Evolutionary conservation across 371 early-diverging fungal genomes (phyloP), one percentile per base, ranked within the genome.

Genomic region (Apophysomyces sp.): DNA sequence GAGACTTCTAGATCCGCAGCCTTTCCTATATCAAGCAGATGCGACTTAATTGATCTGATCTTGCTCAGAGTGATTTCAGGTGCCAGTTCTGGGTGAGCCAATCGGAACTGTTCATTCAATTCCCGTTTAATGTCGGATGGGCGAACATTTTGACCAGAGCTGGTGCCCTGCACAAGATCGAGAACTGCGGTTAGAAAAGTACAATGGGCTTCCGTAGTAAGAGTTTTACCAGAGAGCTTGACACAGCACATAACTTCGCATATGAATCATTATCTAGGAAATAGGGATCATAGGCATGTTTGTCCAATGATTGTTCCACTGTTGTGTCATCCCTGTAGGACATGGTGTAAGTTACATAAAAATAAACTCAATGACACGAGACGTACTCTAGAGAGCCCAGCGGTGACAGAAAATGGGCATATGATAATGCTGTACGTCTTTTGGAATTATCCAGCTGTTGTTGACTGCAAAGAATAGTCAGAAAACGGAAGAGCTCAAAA

Each of bases 1-100:
- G 96, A 94, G 15, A 96, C 74, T 74, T 98, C 98, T 49, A 96
- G 71, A 71, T 95, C 90, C 60, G 72, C 63, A 15, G 52, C 56
- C 56, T 64, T 66, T 6, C 69, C 76, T 34, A 77, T 72, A 16
- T 74, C 81, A 12, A 93, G 58, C 53, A 95, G 62, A 56, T 85
- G 80, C 0, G 68, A 53, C 57, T 95, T 95, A 60, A 93, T 72
- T 21, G 80, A 83, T 21, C 94, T 80, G 26, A 95, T 93, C 66
- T 93, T 89, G 58, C 86, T 87, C 31, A 95, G 73, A 0, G 92
- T 94, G 29, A 95, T 77, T 15, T 86, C 78, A 18, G 82, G 69
- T 34, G 90, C 87, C 29, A 94, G 82, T 27, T 85, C 81, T 0
- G 93, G 94, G 64, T 94, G 92, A 12, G 81, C 73, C 39, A 84